Conservation (phyloP, 768 basidiomycete genomes). For the Mycena filopes region DNA sequence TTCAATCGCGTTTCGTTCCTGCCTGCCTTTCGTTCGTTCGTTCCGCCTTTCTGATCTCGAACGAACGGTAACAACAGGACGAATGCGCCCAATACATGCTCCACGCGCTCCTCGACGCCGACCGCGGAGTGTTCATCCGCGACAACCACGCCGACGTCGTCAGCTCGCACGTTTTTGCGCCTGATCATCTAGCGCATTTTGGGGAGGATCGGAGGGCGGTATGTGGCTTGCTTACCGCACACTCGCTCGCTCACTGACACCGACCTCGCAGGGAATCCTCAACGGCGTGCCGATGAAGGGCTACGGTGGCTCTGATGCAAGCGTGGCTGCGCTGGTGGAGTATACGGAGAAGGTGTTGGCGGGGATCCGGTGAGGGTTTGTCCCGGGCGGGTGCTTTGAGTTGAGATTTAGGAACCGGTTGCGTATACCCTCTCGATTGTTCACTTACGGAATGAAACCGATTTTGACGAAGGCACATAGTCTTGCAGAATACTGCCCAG, state of each 20-base stretch:
- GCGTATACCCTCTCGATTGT: too few species aligned
- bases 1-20: too few species aligned
- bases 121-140: conserved; percentile 2
- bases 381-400: too few species aligned
- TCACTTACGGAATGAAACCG: too few species aligned
- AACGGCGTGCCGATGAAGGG: conserved; percentile 2
- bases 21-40: too few species aligned
- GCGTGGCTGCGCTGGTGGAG: background rate
- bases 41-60: background rate
- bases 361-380: too few species aligned
- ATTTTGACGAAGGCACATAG: too few species aligned
- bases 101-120: conserved; percentile 17
- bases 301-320: background rate
- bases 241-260: too few species aligned
- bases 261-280: background rate
- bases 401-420: too few species aligned
- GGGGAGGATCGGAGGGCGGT: background rate
- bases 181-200: background rate
- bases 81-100: conserved; percentile 29
- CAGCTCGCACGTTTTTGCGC: background rate
- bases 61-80: too few species aligned
- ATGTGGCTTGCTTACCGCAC: background rate
- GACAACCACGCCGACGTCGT: background rate
- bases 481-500: too few species aligned
- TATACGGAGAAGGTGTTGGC: background rate